phyloP scores from a whole-genome alignment of 768 basidiomycete genomes.

The Tricholoma bakamatsutake region DNA sequence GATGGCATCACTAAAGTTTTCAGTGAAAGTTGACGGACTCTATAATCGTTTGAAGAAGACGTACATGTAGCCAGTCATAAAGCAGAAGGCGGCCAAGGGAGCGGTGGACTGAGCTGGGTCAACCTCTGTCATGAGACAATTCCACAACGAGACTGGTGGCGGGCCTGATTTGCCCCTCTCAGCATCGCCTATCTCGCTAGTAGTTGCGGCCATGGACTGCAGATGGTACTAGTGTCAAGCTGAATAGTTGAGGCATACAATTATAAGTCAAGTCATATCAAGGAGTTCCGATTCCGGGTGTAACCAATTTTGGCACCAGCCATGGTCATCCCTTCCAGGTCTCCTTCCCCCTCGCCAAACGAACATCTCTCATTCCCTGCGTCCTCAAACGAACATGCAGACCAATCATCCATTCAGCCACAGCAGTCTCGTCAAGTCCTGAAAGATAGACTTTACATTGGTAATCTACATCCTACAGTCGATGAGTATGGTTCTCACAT shows the following conservation, averaged over 20 bases:
- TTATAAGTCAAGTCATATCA: not conserved
- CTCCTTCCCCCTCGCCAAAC: constrained; percentile 1
- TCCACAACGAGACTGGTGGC: constrained; percentile 25
- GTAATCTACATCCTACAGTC: constrained; percentile 81
- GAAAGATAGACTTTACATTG: constrained; percentile 82
- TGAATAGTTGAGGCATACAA: too few relatives aligned
- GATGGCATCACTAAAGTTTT: constrained; percentile 49
- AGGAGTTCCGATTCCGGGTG: not conserved
- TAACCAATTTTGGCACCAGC: not conserved
- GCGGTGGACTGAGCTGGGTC: constrained; percentile 44
- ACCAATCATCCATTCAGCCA: constrained; percentile 10
- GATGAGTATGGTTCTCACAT: constrained; percentile 61
- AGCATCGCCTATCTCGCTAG: not conserved
- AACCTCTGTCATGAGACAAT: constrained; percentile 39
- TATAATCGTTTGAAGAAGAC: constrained; percentile 23
- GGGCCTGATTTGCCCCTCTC: not conserved
- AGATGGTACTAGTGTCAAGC: too few relatives aligned
- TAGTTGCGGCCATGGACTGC: too few relatives aligned
- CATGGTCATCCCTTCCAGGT: not conserved
- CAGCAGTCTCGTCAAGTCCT: constrained; percentile 31
- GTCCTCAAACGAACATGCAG: constrained; percentile 10
- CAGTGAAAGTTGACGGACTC: not conserved
- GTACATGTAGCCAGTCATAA: constrained; percentile 78
- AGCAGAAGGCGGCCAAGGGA: constrained; percentile 61
- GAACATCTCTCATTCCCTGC: constrained; percentile 21